These are phyloP conservation scores for Globisporangium mamillatum DNA, from an alignment of 352 stramenopile genomes.

Conservation along the genomic window DNA sequence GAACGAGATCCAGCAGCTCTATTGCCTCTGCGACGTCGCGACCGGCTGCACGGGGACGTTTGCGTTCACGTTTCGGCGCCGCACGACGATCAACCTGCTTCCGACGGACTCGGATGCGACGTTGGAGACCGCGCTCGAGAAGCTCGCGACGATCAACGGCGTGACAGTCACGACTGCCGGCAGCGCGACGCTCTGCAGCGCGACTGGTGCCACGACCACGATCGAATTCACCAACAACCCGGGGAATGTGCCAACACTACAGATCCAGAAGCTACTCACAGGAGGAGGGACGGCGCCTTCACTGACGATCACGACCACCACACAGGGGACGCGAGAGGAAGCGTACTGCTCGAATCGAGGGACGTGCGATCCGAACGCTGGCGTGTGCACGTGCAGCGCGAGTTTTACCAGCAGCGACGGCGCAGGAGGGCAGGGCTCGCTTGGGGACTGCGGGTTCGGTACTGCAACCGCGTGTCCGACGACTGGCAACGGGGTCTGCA, in stretches of 20 bases:
- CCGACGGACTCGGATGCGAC: constrained; percentile 29
- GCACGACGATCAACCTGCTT: constrained; percentile 51
- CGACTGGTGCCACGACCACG: constrained; percentile 33
- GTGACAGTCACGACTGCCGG: constrained; percentile 30
- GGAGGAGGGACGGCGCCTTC: constrained; percentile 14
- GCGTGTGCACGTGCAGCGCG: constrained; percentile 63
- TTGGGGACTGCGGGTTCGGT: constrained; percentile 49
- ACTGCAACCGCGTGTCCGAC: constrained; percentile 33
- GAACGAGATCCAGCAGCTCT: constrained; percentile 49
- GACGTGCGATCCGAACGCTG: constrained; percentile 49
- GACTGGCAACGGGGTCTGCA: constrained; percentile 33
- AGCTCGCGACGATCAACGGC: constrained; percentile 51
- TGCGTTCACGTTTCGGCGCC: constrained; percentile 59
- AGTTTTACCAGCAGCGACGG: constrained; percentile 67
- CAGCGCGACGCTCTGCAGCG: constrained; percentile 32
- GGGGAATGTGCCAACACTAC: constrained; percentile 44
- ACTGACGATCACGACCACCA: constrained; percentile 18
- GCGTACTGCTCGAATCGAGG: constrained; percentile 86
- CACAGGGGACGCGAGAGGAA: constrained; percentile 48
- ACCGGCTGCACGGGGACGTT: constrained; percentile 47
- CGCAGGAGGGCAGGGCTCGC: constrained; percentile 28
- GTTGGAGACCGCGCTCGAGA: constrained; percentile 53
- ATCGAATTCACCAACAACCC: constrained; percentile 79
- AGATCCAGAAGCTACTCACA: constrained; percentile 45
- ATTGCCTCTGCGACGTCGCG: constrained; percentile 38